phyloP scores from a whole-genome alignment of 768 basidiomycete species.

The Ramaria rubella region DNA sequence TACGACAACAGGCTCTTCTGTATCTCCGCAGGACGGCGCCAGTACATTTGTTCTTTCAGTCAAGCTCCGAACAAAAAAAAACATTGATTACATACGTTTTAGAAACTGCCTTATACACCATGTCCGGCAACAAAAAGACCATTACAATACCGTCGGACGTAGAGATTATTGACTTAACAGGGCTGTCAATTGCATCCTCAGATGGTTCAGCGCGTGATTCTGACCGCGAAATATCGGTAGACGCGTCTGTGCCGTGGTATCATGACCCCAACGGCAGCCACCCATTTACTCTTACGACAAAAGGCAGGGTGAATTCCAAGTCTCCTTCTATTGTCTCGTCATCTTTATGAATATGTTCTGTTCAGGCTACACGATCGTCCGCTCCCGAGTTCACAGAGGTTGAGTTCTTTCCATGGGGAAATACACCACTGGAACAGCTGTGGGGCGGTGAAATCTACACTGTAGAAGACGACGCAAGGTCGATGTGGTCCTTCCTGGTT shows the following conservation, averaged over 20 bases:
- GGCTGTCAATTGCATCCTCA: background rate
- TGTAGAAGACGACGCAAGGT: conserved; percentile 19
- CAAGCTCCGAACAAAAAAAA: no score
- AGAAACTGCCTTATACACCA: background rate
- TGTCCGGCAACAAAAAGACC: background rate
- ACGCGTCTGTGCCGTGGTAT: conserved; percentile 28
- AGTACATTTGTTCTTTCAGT: no score
- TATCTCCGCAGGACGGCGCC: no score
- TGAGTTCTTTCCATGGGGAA: conserved; percentile 40
- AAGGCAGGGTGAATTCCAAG: conserved; percentile 36
- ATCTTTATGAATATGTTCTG: background rate
- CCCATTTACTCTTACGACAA: conserved; percentile 38
- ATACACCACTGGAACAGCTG: conserved; percentile 31
- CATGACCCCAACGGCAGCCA: conserved; percentile 25
- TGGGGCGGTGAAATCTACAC: conserved; percentile 30
- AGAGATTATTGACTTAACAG: conserved; percentile 1
- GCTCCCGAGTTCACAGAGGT: conserved; percentile 32
- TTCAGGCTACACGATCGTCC: conserved; percentile 15
- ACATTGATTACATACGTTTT: no score
- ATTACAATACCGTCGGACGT: background rate
- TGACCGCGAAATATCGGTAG: background rate
- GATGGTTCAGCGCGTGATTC: conserved; percentile 1
- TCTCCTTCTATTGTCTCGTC: conserved; percentile 8
- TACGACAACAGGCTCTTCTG: no score
- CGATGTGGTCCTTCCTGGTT: conserved; percentile 42